phyloP scores from a whole-genome alignment of 2,329 filamentous ascomycete species.

The Phaeosphaeria sp. region DNA sequence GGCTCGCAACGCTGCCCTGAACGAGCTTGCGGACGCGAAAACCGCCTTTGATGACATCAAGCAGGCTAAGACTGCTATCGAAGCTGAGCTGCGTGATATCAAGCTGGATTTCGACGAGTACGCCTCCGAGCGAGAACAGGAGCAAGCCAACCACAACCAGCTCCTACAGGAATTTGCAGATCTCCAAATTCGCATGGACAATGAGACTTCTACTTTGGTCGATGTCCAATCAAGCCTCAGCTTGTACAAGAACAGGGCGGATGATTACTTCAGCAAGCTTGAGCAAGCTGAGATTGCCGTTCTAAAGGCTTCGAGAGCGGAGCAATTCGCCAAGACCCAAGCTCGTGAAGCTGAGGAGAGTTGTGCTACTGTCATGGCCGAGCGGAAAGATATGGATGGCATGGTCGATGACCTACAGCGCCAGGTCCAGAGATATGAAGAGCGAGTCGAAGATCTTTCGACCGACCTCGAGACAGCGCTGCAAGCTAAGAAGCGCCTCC shows the following conservation, averaged over 20 bases:
- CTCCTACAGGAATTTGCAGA: slow-evolving; percentile 92
- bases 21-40: slow-evolving; percentile 86
- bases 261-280: slow-evolving; percentile 96
- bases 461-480: slow-evolving; percentile 85
- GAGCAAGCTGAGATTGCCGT: slow-evolving; percentile 97
- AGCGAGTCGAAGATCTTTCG: slow-evolving; percentile 87
- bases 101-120: slow-evolving; percentile 85
- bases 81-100: slow-evolving; percentile 85
- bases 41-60: slow-evolving; percentile 85
- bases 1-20: slow-evolving; percentile 82
- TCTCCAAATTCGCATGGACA: slow-evolving; percentile 89
- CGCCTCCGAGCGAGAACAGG: slow-evolving; percentile 79
- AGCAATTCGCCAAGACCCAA: slow-evolving; percentile 92
- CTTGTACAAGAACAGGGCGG: slow-evolving; percentile 88
- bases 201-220: slow-evolving; percentile 81
- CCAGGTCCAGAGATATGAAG: slow-evolving; percentile 87
- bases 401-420: slow-evolving; percentile 88
- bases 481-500: slow-evolving; percentile 90
- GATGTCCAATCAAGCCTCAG: slow-evolving; percentile 85
- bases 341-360: slow-evolving; percentile 90
- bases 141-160: slow-evolving; percentile 84
- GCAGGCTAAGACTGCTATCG: slow-evolving; percentile 77
- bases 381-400: slow-evolving; percentile 87
- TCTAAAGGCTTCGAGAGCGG: slow-evolving; percentile 86
- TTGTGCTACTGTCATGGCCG: slow-evolving; percentile 87